Evolutionary conservation across 2,329 filamentous ascomycete species (phyloP).

Genomic region (Hypoxylon sp.): DNA sequence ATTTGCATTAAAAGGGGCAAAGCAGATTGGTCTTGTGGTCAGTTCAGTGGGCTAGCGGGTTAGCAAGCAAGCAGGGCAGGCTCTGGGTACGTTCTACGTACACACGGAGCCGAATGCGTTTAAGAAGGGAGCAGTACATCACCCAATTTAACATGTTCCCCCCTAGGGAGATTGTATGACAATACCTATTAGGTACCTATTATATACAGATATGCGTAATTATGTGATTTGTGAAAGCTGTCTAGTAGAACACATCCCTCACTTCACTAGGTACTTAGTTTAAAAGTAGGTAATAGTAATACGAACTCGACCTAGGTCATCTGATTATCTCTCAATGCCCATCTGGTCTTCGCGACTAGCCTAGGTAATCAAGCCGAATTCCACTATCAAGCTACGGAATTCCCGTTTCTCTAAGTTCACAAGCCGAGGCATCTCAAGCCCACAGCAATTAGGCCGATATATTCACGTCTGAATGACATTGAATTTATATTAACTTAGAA

Average conservation of each 20-base stretch:
- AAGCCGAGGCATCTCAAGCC: background rate
- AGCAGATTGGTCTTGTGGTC: slow-evolving; percentile 12
- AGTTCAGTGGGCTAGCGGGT: background rate
- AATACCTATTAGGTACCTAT: slow-evolving; percentile 9
- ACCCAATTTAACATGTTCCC: background rate
- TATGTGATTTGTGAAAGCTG: background rate
- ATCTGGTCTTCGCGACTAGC: background rate
- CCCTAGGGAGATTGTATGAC: slow-evolving; percentile 11
- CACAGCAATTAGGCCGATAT: background rate
- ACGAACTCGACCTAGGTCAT: background rate
- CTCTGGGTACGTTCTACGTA: slow-evolving; percentile 2
- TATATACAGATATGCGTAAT: slow-evolving; percentile 4
- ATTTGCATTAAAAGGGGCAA: slow-evolving; percentile 17
- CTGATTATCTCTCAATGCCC: slow-evolving; percentile 14
- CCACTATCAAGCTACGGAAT: background rate
- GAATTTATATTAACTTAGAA: background rate
- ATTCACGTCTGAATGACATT: background rate
- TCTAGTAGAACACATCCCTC: background rate
- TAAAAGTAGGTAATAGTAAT: slow-evolving; percentile 1
- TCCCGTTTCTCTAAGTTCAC: background rate
- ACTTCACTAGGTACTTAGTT: background rate
- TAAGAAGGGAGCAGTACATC: background rate
- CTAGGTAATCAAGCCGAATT: slow-evolving; percentile 1
- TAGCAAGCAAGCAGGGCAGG: slow-evolving; percentile 3
- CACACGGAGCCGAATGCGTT: slow-evolving; percentile 1